phyloP scores from a whole-genome alignment of 2,329 filamentous ascomycete genomes.

The Emmonsiellopsis sp. region DNA sequence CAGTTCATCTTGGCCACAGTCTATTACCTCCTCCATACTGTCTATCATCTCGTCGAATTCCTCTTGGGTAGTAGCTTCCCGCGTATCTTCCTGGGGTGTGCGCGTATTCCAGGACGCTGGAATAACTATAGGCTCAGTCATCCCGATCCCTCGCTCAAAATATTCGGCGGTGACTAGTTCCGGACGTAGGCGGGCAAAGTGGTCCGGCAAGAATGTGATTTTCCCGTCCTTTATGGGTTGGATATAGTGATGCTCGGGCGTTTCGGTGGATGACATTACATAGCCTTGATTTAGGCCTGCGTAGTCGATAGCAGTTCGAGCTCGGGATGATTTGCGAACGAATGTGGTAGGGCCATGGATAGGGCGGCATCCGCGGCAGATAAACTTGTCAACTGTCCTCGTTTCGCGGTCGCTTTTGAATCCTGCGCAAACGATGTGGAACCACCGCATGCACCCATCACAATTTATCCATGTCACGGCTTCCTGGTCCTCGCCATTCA shows the following conservation, averaged over 20 bases:
- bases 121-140: constrained; percentile 59
- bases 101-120: constrained; percentile 53
- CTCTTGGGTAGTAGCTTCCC: constrained; percentile 29
- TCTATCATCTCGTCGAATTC: constrained; percentile 28
- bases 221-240: constrained; percentile 57
- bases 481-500: constrained; percentile 43
- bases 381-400: constrained; percentile 59
- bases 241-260: constrained; percentile 59
- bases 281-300: constrained; percentile 58
- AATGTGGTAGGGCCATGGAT: constrained; percentile 56
- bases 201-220: constrained; percentile 52
- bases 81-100: constrained; percentile 16
- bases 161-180: constrained; percentile 56
- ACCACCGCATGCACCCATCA: constrained; percentile 61
- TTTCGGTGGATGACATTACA: constrained; percentile 56
- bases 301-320: constrained; percentile 59
- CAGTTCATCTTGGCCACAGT: constrained; percentile 55
- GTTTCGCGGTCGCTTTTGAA: constrained; percentile 57
- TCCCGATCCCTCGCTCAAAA: constrained; percentile 54
- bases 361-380: constrained; percentile 52
- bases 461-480: constrained; percentile 55
- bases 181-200: constrained; percentile 54
- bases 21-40: constrained; percentile 39
- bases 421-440: constrained; percentile 58
- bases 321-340: constrained; percentile 57